Base-by-base conservation (phyloP, 2,329 filamentous ascomycete genomes). In the Microcyclospora tardicrescens region DNA sequence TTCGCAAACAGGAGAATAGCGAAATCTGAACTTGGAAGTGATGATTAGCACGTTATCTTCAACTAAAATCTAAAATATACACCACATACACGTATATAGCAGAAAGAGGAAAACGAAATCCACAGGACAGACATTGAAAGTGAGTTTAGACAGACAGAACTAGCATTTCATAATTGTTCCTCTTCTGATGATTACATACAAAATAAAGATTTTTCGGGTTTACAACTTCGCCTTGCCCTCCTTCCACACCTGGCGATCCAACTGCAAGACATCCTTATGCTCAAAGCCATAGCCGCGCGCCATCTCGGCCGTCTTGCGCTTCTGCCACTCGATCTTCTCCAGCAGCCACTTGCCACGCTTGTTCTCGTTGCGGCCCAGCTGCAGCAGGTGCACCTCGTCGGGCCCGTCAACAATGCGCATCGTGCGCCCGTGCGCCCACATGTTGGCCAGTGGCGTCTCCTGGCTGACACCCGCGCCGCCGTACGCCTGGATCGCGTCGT, bases 401-500 rank as follows among this genome's bases (percentile, higher is more conserved):
- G 91, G 91, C 0, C 91, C 91, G 62, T 98, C 91, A 0, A 58
- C 57, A 35, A 59, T 56, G 16, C 54, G 32, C 51, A 59, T 59
- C 30, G 57, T 58, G 19, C 56, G 46, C 28, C 52, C 53, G 28
- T 59, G 54, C 11, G 57, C 56, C 46, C 53, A 61, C 56, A 60
- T 55, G 58, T 70, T 72, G 10, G 86, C 87, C 47, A 98, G 68
- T 14, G 91, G 91, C 2, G 91, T 96, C 57, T 98, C 91, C 68
- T 96, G 91, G 55, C 77, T 83, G 35, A 98, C 81, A 58, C 91
- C 91, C 3, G 83, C 85, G 43, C 79, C 91, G 43, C 91, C 91
- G 55, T 87, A 94, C 0, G 84, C 75, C 71, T 98, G 91, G 10
- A 98, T 78, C 0, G 91, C 91, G 44, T 87, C 82, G 68, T 98